Base-by-base conservation (phyloP, 73 alveolate genomes). In the Uronychia setigera region DNA sequence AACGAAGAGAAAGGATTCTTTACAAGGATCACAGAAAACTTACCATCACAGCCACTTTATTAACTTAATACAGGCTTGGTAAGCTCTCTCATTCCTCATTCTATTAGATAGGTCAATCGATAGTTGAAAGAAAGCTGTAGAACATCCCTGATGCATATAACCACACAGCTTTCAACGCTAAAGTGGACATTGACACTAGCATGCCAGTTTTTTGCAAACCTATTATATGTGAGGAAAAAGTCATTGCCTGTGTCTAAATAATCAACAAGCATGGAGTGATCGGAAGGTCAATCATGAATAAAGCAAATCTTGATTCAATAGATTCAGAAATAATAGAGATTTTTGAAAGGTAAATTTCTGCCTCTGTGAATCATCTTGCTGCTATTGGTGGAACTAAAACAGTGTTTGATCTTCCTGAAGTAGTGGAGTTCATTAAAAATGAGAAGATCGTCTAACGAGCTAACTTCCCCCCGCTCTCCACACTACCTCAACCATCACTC, bases 161-260 rank as follows among this genome's bases (percentile, higher is more conserved):
- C 25, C 86, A 77, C 74, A 82, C 86, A n/a, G 30, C 32, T 9
- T 86, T 86, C 58, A 86, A 81, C 58, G 88, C 92, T 1, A 81
- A 80, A 30, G 82, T 86, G n/a, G 92, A 86, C 46, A 80, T 86
- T 27, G 88, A 78, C 14, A 86, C 92, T 1, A 78, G 80, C 67
- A 86, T 86, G 92, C 92, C 92, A 1, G 75, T 81, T 13, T 31
- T 86, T 1, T 86, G 92, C 28, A 86, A 80, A 67, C 92, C 92
- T 27, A 59, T 86, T 31, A 59, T 35, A 67, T n/a, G n/a, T n/a
- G n/a, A n/a, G n/a, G n/a, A n/a, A n/a, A 31, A 80, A 79, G 86
- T 58, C 13, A 80, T 80, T 26, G 92, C 87, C 0, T 82, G 78
- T 0, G 67, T 86, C 1, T 32, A 86, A 86, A 88, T 86, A 0